phyloP scores from a whole-genome alignment of 805 yeast species.

The Suhomyces emberorum region DNA sequence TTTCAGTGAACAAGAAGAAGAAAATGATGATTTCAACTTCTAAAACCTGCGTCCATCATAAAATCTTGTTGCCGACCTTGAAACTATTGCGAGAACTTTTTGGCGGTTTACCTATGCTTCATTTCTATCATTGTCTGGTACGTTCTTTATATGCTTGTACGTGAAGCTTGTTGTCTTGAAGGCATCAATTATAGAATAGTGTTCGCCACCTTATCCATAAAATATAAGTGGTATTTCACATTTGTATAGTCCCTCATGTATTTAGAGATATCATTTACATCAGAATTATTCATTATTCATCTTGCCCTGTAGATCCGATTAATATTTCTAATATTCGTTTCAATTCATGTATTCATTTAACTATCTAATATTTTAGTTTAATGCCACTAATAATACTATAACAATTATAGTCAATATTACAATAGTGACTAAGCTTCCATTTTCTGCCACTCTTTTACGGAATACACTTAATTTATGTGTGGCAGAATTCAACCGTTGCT shows the following conservation, averaged over 20 bases:
- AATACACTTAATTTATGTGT: conserved; percentile 28
- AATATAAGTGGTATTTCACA: too few relatives aligned
- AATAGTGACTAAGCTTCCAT: conserved; percentile 43
- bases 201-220: too few relatives aligned
- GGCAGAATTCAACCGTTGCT: conserved; percentile 30
- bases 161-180: too few relatives aligned
- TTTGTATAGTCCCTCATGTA: too few relatives aligned
- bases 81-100: too few relatives aligned
- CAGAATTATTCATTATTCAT: background rate
- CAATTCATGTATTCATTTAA: too few relatives aligned
- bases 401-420: conserved; percentile 39
- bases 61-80: too few relatives aligned
- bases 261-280: background rate
- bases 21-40: conserved; percentile 44
- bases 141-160: too few relatives aligned
- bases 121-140: too few relatives aligned
- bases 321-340: background rate
- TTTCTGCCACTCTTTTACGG: conserved; percentile 33
- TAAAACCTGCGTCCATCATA: too few relatives aligned
- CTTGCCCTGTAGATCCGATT: background rate
- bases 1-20: conserved; percentile 43
- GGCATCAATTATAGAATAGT: too few relatives aligned
- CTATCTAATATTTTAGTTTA: conserved; percentile 33
- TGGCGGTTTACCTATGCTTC: too few relatives aligned
- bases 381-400: conserved; percentile 38